Base-by-base conservation (phyloP, 805 yeast species). In the Schwanniomyces pseudopolymorphus region DNA sequence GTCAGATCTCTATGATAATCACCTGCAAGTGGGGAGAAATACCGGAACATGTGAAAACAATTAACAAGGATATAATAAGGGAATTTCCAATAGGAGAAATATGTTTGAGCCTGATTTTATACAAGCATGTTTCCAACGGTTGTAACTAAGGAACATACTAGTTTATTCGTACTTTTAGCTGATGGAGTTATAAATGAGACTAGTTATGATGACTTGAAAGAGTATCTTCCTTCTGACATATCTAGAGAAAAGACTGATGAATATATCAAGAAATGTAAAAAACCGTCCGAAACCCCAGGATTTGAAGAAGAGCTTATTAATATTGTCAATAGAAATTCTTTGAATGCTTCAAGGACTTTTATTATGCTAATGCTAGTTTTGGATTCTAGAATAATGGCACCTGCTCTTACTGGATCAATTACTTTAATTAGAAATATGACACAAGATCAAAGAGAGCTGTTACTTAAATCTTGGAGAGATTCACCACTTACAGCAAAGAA, bases 391-490 rank as follows among this genome's bases (percentile, higher is more conserved):
- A 43, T 69, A 7, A 48, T 60, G 13, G 59, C 69, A 27, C 74
- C 70, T 3, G 52, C 59, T 0, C 51, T 69, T 28, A 67, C 76
- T n/a, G 57, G 56, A n/a, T 56, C 72, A 7, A 50, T 64, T 10
- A 71, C 66, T 20, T 56, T 64, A 22, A 44, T 73, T 5, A 52
- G 61, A 16, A 75, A 73, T 13, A 73, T 73, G 78, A 41, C 63
- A 5, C 14, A 48, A 10, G 49, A 49, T 2, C 70, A 77, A 50
- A 57, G 70, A 16, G 67, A 59, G 39, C 49, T 43, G 2, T 46
- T 76, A 14, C 50, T 79, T 25, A 45, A 42, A 4, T 47, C 64
- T 4, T 75, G 80, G 81, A 57, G 70, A 28, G 61, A 61, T 47
- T 74, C 81, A 7, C 70, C 71, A 2, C 17, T 78, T 17, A 45